Conservation (phyloP, 78 protist species). For the Dictyostelium capitatum region DNA sequence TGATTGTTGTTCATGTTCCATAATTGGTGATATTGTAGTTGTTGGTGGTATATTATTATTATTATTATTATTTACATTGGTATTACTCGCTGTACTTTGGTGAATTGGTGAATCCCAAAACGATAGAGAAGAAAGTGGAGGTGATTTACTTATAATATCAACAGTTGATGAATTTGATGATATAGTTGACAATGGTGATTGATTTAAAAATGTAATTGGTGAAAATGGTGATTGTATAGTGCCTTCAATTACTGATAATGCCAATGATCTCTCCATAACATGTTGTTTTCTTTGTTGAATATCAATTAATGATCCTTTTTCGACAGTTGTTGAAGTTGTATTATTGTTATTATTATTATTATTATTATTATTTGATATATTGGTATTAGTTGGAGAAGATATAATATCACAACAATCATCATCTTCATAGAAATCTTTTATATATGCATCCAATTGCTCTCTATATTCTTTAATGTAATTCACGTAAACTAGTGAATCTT, state of each 20-base stretch:
- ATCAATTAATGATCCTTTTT: neutral
- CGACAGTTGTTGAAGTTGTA: neutral
- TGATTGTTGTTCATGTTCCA: conserved; percentile 24
- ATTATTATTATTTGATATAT: too few species aligned
- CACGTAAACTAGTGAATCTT: conserved; percentile 41
- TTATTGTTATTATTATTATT: neutral
- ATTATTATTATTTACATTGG: neutral
- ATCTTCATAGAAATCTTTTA: conserved; percentile 72
- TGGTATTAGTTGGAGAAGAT: neutral
- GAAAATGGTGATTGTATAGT: conserved; percentile 22
- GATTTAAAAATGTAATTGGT: conserved; percentile 14
- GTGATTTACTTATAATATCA: neutral
- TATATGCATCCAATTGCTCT: conserved; percentile 43
- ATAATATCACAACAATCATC: neutral
- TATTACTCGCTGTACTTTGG: neutral
- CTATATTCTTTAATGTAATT: conserved; percentile 64
- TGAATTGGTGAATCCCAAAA: conserved; percentile 63
- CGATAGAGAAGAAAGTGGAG: conserved; percentile 47
- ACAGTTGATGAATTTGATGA: neutral
- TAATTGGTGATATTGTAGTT: conserved; percentile 14
- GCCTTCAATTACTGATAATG: conserved; percentile 31
- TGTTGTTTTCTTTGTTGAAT: neutral
- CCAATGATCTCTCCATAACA: conserved; percentile 26
- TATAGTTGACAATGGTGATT: neutral
- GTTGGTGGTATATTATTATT: neutral